These are phyloP conservation scores for Dryas integrifolia DNA, from an alignment of 331 rosid species.

Conservation along the genomic window DNA sequence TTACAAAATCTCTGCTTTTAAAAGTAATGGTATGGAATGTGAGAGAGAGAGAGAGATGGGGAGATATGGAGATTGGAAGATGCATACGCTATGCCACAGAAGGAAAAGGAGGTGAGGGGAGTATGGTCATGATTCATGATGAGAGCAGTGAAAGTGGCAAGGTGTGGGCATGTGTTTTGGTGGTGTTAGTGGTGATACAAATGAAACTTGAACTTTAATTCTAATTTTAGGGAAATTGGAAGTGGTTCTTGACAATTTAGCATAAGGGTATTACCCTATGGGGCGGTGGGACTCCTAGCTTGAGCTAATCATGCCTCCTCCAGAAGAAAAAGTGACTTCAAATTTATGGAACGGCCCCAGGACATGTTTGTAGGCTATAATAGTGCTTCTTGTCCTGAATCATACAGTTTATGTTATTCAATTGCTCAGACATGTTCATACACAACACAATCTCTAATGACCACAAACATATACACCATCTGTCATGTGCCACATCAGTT, in stretches of 20 bases:
- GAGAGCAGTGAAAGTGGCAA: conserved; percentile 11
- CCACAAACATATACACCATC: too few relatives aligned
- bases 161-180: not conserved
- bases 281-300: conserved; percentile 14
- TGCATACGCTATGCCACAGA: conserved; percentile 40
- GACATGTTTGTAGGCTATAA: not conserved
- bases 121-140: conserved; percentile 9
- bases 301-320: conserved; percentile 9
- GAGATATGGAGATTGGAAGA: conserved; percentile 38
- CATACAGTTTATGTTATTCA: too few relatives aligned
- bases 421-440: too few relatives aligned
- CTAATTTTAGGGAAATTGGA: not conserved
- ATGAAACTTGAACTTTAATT: conserved; percentile 8
- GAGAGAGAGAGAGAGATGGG: conserved; percentile 14
- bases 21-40: conserved; percentile 25
- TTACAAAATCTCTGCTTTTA: conserved; percentile 17
- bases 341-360: conserved; percentile 9
- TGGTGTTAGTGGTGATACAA: not conserved
- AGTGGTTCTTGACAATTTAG: conserved; percentile 7
- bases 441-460: too few relatives aligned
- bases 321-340: conserved; percentile 10
- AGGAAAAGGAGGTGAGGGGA: not conserved
- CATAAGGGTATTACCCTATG: not conserved
- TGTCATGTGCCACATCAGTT: too few relatives aligned
- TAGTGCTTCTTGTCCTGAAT: too few relatives aligned